Base-by-base conservation (phyloP, 169 alveolate species). In the Fabrea salina region DNA sequence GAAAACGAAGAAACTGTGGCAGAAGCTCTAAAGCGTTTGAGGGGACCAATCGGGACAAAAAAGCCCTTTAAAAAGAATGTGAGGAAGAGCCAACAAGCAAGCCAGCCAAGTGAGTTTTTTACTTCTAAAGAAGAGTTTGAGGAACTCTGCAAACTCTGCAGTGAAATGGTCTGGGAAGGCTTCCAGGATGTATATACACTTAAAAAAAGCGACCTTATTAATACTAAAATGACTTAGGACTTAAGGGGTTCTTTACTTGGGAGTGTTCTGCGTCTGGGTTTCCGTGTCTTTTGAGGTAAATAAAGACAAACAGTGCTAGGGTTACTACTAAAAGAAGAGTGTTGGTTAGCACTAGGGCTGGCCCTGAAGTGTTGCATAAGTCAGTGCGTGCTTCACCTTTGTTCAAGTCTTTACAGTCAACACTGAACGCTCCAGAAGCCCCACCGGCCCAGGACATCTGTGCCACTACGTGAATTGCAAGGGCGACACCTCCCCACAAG, bases 401-500 rank as follows among this genome's bases (percentile, higher is more conserved):
- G 11, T 61, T 37, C 1, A 30, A 27, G 1, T 61, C 39, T 16
- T 61, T 27, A 3, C 74, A 61, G 39, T 16, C 13, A 13, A 47
- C 74, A 61, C 3, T 35, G 0, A 61, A 2, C 1, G 16, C 39
- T 1, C 54, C 74, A 1, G n/a, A 16, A 4, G 74, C 39, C 11
- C 27, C 74, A 11, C 74, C 74, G 3, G 51, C 11, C 74, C 74
- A 61, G 13, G 39, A 35, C 8, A 61, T 61, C 39, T 61, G 54
- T 1, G 51, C 74, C 39, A 61, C 32, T n/a, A 61, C 39, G 39
- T 61, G 74, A 37, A 13, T 33, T 8, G 19, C 41, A 35, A 61
- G 50, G 11, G 54, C 74, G 13, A 61, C 11, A 11, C 51, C 41
- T 16, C 54, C 54, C 74, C 74, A 61, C 32, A 61, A n/a, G 39